phyloP scores from a whole-genome alignment of 495 filamentous ascomycete species.

The Niebla homalea region DNA sequence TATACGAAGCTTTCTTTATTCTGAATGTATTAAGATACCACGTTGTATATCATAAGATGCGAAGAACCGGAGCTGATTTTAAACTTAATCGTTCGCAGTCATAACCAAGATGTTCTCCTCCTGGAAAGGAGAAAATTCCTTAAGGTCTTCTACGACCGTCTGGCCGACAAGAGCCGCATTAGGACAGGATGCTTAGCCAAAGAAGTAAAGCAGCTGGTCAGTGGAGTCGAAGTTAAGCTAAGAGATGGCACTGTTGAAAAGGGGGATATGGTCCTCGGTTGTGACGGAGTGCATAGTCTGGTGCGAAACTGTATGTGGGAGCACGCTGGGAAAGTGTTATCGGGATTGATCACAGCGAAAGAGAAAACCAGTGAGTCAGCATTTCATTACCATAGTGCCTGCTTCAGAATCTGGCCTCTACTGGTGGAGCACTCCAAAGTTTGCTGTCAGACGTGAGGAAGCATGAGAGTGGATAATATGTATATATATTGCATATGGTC shows the following conservation, averaged over 20 bases:
- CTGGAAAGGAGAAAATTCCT: slow-evolving; percentile 24
- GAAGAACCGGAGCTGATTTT: too few species aligned
- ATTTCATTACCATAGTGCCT: not conserved
- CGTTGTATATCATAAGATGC: too few species aligned
- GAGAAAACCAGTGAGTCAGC: slow-evolving; percentile 8
- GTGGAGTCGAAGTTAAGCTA: slow-evolving; percentile 22
- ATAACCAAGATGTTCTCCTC: slow-evolving; percentile 18
- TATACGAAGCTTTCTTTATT: not conserved
- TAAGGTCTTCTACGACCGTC: slow-evolving; percentile 20
- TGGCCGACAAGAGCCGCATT: slow-evolving; percentile 25
- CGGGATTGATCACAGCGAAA: not conserved
- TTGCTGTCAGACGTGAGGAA: too few species aligned
- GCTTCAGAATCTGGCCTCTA: not conserved
- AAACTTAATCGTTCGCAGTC: not conserved
- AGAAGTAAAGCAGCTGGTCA: slow-evolving; percentile 17
- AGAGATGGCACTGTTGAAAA: slow-evolving; percentile 17
- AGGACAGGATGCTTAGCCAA: slow-evolving; percentile 20
- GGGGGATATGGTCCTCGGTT: slow-evolving; percentile 20
- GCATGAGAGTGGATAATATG: too few species aligned
- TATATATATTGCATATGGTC: too few species aligned
- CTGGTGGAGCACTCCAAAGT: too few species aligned
- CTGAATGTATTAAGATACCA: too few species aligned
- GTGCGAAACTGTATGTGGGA: slow-evolving; percentile 3
- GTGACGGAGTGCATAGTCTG: slow-evolving; percentile 20
- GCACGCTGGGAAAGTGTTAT: not conserved